Base-by-base conservation (phyloP, 2,329 filamentous ascomycete genomes). In the Niveomyces coronatus region DNA sequence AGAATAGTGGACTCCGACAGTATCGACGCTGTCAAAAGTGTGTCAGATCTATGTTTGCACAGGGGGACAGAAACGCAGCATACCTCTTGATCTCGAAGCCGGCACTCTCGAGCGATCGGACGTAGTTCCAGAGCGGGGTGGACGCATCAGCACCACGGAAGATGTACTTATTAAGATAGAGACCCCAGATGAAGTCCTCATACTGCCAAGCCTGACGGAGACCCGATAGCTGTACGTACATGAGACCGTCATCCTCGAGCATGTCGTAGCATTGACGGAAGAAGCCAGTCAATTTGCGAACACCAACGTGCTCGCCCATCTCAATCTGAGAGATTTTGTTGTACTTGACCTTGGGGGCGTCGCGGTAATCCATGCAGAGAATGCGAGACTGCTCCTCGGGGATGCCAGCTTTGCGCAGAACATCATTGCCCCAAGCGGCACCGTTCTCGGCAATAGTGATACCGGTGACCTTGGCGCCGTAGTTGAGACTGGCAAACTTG, bases 151-250 rank as follows among this genome's bases (percentile, higher is more conserved):
- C 91, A 58, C 91, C 91, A 23, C 88, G 91, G 76, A 96, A 96
- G 61, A 96, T 74, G 64, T 96, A 94, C 70, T 94, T 95, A 80
- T 96, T 96, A 87, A 96, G 94, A 75, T 95, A 96, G 32, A 96
- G 74, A 59, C 91, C 91, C 91, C 91, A 96, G 61, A 89, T 84
- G 36, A 95, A 75, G 65, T 96, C 89, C 71, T 96, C 88, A 57
- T 94, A 96, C 64, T 96, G 91, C 91, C 91, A 96, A 47, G 74
- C 70, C 70, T 93, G 93, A 52, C 91, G 82, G 45, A 98, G 75
- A 65, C 91, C 91, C 52, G 89, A 87, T 52, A 93, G 87, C 64
- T 96, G 91, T 44, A 96, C 73, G 75, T 91, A 95, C 70, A 96
- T 94, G 48, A 86, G 76, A 60, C 91, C 91, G 49, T 96, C 87